Percentiles rank a stretch among this genome's conserved stretches.
Evolutionary conservation across 2,329 filamentous ascomycete species (phyloP).

Genomic region (Cyphellophora europaea): DNA sequence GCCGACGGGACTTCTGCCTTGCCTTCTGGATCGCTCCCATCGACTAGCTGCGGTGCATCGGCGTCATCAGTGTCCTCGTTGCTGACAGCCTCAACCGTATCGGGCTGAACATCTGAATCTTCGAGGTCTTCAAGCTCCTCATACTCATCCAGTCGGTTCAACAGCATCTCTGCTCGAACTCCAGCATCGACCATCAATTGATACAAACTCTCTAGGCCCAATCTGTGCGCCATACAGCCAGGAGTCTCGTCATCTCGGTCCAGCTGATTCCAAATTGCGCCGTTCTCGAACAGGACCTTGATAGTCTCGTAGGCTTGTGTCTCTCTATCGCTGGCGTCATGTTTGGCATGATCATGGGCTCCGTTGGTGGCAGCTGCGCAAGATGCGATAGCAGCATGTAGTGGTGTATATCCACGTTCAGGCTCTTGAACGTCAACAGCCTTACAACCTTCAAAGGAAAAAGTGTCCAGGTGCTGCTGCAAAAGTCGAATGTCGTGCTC

Average conservation of each 20-base stretch:
- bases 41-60: constrained; percentile 17
- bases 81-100: constrained; percentile 26
- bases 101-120: too few species aligned
- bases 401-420: constrained; percentile 73
- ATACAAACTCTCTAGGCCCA: constrained; percentile 66
- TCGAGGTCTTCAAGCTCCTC: constrained; percentile 49
- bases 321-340: constrained; percentile 16
- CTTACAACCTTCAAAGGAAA: constrained; percentile 28
- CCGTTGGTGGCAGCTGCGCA: constrained; percentile 29
- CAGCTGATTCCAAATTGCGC: constrained; percentile 96
- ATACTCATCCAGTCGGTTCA: constrained; percentile 74
- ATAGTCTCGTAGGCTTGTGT: constrained; percentile 53
- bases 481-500: constrained; percentile 60
- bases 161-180: constrained; percentile 77
- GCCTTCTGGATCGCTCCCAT: constrained; percentile 28
- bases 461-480: constrained; percentile 18
- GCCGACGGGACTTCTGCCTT: constrained; percentile 9
- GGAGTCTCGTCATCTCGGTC: constrained; percentile 82
- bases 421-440: constrained; percentile 72
- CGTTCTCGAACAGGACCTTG: constrained; percentile 69
- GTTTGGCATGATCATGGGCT: constrained; percentile 14
- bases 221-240: constrained; percentile 66
- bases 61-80: constrained; percentile 24
- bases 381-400: constrained; percentile 82
- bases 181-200: constrained; percentile 79